Evolutionary conservation across 2,329 filamentous ascomycete genomes (phyloP), one percentile per base, ranked within the genome.

Genomic region (Colletotrichum camelliae): DNA sequence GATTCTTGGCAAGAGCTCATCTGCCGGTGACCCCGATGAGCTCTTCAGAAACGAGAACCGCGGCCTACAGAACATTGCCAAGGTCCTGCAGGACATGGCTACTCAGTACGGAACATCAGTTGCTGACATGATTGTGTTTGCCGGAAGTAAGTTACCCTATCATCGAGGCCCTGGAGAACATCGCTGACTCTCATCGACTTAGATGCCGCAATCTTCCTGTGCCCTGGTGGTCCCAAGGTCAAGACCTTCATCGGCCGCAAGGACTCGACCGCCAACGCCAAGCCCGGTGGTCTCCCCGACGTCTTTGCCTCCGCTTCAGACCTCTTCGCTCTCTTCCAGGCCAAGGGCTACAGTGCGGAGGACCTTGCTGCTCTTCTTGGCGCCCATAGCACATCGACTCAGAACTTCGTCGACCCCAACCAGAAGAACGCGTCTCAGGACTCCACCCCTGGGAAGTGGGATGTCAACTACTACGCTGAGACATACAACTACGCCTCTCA

Each of bases 61-160:
- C n/a, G 89, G 88, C 0, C 83, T 91, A 5, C 80, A 85, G 71
- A 81, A 79, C 9, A 87, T 89, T 55, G 85, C 84, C 7, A 75
- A 74, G 4, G 80, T 84, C 29, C 84, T 87, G 5, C 80, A 82
- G 48, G 74, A 77, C 2, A 85, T 89, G 71, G 87, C 86, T 74
- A 81, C 83, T 15, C 70, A 75, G 7, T 81, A 84, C 73, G 81
- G 80, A 18, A 84, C 90, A n/a, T 83, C 85, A 13, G 88, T 89
- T 77, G 90, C 90, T 21, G 90, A 92, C 80, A 82, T 91, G 24
- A 87, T 90, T 55, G 88, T 90, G 79, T 87, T 90, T 66, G 88
- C 86, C 16, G 68, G 72, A 8, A 74, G 67, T 74, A 21, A 52
- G 72, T 65, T 24, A 21, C 21, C 21, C 21, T 21, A 21, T 21